phyloP scores from a whole-genome alignment of 208 protist species.

The Wallacemonas collosoma region DNA sequence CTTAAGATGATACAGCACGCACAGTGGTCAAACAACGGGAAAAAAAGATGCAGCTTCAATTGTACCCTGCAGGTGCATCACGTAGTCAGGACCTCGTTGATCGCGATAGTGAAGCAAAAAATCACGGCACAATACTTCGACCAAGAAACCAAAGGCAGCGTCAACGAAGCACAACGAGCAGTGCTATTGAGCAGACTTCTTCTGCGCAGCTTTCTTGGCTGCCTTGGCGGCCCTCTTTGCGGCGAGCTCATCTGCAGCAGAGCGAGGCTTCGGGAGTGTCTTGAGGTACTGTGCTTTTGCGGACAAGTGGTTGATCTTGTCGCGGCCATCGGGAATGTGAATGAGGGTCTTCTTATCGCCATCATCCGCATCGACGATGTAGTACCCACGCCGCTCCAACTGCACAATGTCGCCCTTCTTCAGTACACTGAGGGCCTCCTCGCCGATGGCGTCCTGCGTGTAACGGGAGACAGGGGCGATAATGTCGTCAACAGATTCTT shows the following conservation, averaged over 20 bases:
- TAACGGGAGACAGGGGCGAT: slow-evolving; percentile 91
- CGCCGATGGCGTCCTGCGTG: slow-evolving; percentile 79
- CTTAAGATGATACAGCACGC: too few species aligned
- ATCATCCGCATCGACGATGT: slow-evolving; percentile 93
- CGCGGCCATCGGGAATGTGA: slow-evolving; percentile 85
- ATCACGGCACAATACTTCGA: too few species aligned
- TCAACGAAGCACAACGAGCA: too few species aligned
- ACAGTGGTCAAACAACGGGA: too few species aligned
- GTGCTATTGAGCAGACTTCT: slow-evolving; percentile 42
- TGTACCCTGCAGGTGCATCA: too few species aligned
- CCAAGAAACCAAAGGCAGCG: too few species aligned
- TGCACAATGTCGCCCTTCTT: slow-evolving; percentile 96
- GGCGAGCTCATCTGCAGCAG: slow-evolving; percentile 80
- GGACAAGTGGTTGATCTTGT: slow-evolving; percentile 91
- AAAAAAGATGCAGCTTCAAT: too few species aligned
- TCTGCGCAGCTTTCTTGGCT: slow-evolving; percentile 86
- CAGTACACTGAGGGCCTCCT: slow-evolving; percentile 84
- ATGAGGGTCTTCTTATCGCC: slow-evolving; percentile 70
- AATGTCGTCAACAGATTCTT: slow-evolving; percentile 92
- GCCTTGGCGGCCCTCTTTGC: slow-evolving; percentile 84
- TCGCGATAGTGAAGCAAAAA: too few species aligned
- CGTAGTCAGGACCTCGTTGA: too few species aligned
- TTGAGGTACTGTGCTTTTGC: slow-evolving; percentile 92
- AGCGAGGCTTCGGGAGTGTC: slow-evolving; percentile 58
- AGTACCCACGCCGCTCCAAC: slow-evolving; percentile 98